Evolutionary conservation across 306 rosid species (phyloP).

Genomic region (Fagus sylvatica): DNA sequence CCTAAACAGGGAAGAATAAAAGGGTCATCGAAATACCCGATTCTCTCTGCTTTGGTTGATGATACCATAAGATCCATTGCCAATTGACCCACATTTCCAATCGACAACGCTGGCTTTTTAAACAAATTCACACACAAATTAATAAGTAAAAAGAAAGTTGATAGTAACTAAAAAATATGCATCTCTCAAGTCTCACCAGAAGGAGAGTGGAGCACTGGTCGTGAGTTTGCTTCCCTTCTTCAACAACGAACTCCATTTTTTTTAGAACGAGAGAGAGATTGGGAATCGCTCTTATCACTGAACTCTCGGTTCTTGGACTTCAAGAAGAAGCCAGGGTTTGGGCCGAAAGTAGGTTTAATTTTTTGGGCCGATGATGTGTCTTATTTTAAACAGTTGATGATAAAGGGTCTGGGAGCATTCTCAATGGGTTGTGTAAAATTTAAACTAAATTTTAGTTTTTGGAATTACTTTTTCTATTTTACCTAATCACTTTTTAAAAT

Average conservation of each 20-base stretch:
- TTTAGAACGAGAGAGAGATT: neutral
- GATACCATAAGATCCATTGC: conserved; percentile 76
- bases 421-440: too few relatives aligned
- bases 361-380: too few relatives aligned
- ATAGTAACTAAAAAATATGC: neutral
- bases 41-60: conserved; percentile 62
- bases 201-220: conserved; percentile 67
- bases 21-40: conserved; percentile 81
- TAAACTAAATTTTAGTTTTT: too few relatives aligned
- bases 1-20: conserved; percentile 87
- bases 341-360: too few relatives aligned
- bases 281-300: neutral
- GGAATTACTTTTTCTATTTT: too few relatives aligned
- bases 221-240: conserved; percentile 50
- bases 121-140: neutral
- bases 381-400: too few relatives aligned
- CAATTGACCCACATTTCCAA: conserved; percentile 91
- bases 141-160: conserved; percentile 14
- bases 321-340: conserved; percentile 13
- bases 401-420: too few relatives aligned
- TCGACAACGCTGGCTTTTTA: conserved; percentile 77
- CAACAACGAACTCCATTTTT: conserved; percentile 63
- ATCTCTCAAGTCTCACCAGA: conserved; percentile 35
- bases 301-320: conserved; percentile 13
- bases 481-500: too few relatives aligned